Conservation (phyloP, 1,284 basidiomycete species). For the Microbotryum scabiosae region DNA sequence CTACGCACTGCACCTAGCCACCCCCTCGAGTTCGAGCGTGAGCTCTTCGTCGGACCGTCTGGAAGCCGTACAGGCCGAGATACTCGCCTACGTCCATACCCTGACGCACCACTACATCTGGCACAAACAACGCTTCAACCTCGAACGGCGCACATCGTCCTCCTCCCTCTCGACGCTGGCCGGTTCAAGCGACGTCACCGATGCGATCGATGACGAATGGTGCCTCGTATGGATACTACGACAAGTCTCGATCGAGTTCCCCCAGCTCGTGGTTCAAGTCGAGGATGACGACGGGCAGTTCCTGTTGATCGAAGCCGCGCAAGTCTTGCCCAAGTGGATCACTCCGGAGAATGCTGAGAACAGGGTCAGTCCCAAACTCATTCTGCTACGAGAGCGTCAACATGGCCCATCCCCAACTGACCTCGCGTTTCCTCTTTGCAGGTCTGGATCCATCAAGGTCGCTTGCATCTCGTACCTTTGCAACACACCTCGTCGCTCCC, state of each 20-base stretch:
- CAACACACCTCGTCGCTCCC: slow-evolving; percentile 55
- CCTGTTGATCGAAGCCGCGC: slow-evolving; percentile 90
- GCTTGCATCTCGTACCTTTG: slow-evolving; percentile 76
- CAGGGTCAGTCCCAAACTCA: slow-evolving; percentile 61
- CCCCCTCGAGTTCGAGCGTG: too few species aligned
- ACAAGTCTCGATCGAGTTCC: slow-evolving; percentile 63
- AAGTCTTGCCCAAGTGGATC: slow-evolving; percentile 81
- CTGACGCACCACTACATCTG: slow-evolving; percentile 13
- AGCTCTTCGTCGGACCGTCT: too few species aligned
- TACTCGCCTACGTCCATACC: slow-evolving; percentile 1
- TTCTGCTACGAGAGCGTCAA: too few species aligned
- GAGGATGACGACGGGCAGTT: slow-evolving; percentile 92
- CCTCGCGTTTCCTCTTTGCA: slow-evolving; percentile 38
- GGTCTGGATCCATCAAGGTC: slow-evolving; percentile 82
- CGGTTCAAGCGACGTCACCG: slow-evolving; percentile 77
- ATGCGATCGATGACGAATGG: slow-evolving; percentile 95
- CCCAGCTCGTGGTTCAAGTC: slow-evolving; percentile 54
- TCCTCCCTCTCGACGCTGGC: slow-evolving; percentile 37
- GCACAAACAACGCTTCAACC: slow-evolving; percentile 17
- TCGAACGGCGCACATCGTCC: background rate
- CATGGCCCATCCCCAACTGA: too few species aligned
- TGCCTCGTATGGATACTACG: slow-evolving; percentile 76
- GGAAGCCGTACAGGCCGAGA: background rate
- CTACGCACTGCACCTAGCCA: too few species aligned
- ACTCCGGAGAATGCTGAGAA: slow-evolving; percentile 82